Evolutionary conservation across 148 eudicot genomes (phyloP).

Genomic region (Vaccinium vitisidaea): DNA sequence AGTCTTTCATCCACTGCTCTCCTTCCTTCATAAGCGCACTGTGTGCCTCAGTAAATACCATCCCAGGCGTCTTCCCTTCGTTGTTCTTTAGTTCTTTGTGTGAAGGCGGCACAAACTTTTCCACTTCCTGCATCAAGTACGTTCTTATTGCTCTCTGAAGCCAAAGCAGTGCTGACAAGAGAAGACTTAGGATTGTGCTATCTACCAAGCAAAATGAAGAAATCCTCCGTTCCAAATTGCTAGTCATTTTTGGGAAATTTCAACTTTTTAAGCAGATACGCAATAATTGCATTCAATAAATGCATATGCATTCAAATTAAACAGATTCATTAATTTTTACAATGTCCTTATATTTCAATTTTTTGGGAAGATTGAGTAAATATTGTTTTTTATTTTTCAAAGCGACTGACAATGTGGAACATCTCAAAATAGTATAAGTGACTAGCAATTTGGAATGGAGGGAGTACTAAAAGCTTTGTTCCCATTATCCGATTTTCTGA

Average conservation of each 20-base stretch:
- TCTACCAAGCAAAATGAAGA: background rate
- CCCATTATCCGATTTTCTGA: background rate
- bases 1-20: slow-evolving; percentile 29
- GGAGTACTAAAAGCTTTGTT: no score
- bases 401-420: no score
- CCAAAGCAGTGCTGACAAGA: background rate
- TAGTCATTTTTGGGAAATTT: no score
- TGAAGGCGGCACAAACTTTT: slow-evolving; percentile 10
- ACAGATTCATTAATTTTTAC: no score
- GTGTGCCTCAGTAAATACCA: slow-evolving; percentile 25
- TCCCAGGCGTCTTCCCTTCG: background rate
- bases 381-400: no score
- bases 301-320: no score
- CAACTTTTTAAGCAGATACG: no score
- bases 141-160: no score
- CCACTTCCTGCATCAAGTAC: slow-evolving; percentile 20
- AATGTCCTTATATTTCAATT: no score
- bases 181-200: background rate
- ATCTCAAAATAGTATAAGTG: background rate
- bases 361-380: no score
- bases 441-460: background rate
- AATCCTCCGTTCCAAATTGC: background rate
- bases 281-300: no score
- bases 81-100: slow-evolving; percentile 1
- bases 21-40: slow-evolving; percentile 19